These are phyloP conservation scores for Torulaspora quercuum DNA, from an alignment of 805 yeast species.

Conservation along the genomic window DNA sequence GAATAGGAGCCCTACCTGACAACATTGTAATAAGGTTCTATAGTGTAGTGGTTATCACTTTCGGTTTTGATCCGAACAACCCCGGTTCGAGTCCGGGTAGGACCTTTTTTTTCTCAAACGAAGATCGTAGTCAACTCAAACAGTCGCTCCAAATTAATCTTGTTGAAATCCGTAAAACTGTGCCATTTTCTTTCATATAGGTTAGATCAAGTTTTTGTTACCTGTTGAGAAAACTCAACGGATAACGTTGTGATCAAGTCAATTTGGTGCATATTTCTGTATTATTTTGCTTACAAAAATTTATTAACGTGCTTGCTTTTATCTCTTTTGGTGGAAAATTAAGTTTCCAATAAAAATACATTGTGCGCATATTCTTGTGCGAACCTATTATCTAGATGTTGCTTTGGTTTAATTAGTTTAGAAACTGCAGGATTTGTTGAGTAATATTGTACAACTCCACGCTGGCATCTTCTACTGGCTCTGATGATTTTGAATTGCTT, in stretches of 20 bases:
- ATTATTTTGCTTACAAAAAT: neutral
- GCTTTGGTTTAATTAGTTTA: conserved; percentile 22
- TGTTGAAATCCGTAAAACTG: too few species aligned
- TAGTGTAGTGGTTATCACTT: conserved; percentile 81
- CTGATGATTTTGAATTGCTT: conserved; percentile 30
- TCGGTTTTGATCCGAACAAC: conserved; percentile 79
- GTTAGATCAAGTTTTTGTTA: too few species aligned
- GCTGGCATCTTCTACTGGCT: conserved; percentile 57
- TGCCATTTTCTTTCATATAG: too few species aligned
- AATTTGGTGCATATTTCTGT: neutral
- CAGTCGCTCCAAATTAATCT: too few species aligned
- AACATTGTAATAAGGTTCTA: too few species aligned
- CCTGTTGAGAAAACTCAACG: too few species aligned
- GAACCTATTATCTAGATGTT: conserved; percentile 2
- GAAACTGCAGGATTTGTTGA: conserved; percentile 58
- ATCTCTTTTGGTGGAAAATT: conserved; percentile 2
- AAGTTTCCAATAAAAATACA: conserved; percentile 3
- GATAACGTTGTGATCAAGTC: too few species aligned
- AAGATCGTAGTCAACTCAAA: too few species aligned
- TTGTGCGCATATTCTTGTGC: conserved; percentile 4
- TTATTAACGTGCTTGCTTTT: conserved; percentile 5
- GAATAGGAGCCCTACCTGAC: too few species aligned
- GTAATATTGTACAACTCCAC: conserved; percentile 62
- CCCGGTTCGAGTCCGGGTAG: conserved; percentile 86
- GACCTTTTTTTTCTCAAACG: conserved; percentile 49